phyloP scores from a whole-genome alignment of 306 rosid genomes.

The Begonia loranthoides region DNA sequence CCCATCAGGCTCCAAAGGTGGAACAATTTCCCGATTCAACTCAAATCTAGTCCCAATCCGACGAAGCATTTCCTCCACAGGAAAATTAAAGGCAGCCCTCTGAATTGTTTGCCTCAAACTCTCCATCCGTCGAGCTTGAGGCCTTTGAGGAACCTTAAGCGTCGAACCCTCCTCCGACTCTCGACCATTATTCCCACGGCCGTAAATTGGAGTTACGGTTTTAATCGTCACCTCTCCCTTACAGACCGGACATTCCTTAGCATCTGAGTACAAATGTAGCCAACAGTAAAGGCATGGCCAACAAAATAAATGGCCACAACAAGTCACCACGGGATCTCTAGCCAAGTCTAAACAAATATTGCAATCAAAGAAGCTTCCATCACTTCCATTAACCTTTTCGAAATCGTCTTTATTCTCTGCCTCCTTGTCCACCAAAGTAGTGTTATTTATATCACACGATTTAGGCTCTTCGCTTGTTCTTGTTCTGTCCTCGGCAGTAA shows the following conservation, averaged over 20 bases:
- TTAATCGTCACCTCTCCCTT: constrained; percentile 79
- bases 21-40: constrained; percentile 36
- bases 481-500: constrained; percentile 52
- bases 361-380: constrained; percentile 91
- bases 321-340: constrained; percentile 89
- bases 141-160: constrained; percentile 73
- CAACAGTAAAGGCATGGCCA: constrained; percentile 88
- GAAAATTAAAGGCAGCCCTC: constrained; percentile 47
- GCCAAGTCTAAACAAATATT: constrained; percentile 83
- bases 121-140: constrained; percentile 77
- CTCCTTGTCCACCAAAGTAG: constrained; percentile 36
- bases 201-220: constrained; percentile 80
- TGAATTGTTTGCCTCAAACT: constrained; percentile 79
- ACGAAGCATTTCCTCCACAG: constrained; percentile 86
- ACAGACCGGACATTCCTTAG: constrained; percentile 92
- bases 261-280: constrained; percentile 80
- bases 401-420: constrained; percentile 47
- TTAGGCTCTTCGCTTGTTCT: constrained; percentile 27
- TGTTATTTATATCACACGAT: constrained; percentile 55
- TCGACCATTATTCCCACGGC: constrained; percentile 42
- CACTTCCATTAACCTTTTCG: constrained; percentile 49
- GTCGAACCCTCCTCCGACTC: constrained; percentile 53
- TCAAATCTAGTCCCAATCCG: constrained; percentile 77
- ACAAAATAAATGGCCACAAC: constrained; percentile 94
- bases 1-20: constrained; percentile 37